Evolutionary conservation across 2,329 filamentous ascomycete species (phyloP), one percentile per base, ranked within the genome.

Genomic region (Beauveria varroae): DNA sequence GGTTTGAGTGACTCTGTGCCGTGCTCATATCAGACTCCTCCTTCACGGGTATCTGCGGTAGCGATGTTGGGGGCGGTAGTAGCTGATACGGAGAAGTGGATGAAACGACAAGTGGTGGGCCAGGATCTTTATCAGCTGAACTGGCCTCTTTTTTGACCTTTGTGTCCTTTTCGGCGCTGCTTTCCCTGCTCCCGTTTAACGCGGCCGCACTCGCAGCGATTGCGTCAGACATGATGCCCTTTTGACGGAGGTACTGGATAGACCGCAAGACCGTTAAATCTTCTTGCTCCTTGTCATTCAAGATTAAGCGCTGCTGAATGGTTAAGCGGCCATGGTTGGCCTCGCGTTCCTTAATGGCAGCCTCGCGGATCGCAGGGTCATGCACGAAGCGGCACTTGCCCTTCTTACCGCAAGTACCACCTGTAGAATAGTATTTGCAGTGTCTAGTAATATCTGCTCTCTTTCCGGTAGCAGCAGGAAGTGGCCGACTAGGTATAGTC

Each of bases 341-440:
- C 67, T 86, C 84, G 63, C 85, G 81, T 70, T 87, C 85, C 68
- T 80, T 81, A 54, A 88, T 77, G 62, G 85, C 85, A 65, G 83
- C 83, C 68, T 86, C 83, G 66, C 86, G 80, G 62, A 86, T 81
- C 64, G 82, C 81, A 20, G 81, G 79, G 70, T 88, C 86, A 71
- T 88, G 86, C 65, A 87, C 84, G 74, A 88, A 88, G 75, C 86
- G 86, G 78, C 86, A 88, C 84, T 88, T 88, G 84, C 84, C 84
- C 81, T 87, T 87, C 80, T 88, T 88, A 57, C 85, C 86, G 74
- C 86, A 88, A 62, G 79, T 86, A 63, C 86, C 86, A 66, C 86
- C 86, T 57, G 85, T 88, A 44, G 85, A 86, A 70, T 83, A 88
- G 72, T 88, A 88, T 74, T 88, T 88, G 82, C 86, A 88, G 68